These are phyloP conservation scores for Cordyceps javanica DNA, from an alignment of 2,329 filamentous ascomycete species.

Conservation along the genomic window DNA sequence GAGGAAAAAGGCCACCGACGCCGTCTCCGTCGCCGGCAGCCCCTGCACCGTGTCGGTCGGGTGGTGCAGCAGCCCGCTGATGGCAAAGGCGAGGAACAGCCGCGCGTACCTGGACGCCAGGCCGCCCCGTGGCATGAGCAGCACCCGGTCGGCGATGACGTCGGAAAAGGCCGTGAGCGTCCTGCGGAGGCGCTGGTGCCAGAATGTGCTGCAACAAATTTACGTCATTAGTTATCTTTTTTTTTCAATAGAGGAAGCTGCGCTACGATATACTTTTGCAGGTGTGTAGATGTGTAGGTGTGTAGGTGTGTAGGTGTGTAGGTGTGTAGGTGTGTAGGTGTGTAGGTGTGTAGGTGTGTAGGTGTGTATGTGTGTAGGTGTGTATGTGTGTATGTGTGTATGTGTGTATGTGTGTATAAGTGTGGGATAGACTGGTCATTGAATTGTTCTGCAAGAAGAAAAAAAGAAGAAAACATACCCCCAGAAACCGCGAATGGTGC, in stretches of 20 bases:
- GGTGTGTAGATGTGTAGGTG: too few species aligned
- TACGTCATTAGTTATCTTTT: too few species aligned
- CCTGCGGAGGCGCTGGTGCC: conserved; percentile 8
- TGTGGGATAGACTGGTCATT: background rate
- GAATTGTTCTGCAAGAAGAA: background rate
- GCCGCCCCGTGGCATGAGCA: background rate
- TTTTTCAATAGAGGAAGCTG: too few species aligned
- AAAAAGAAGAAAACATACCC: background rate
- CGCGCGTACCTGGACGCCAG: conserved; percentile 7
- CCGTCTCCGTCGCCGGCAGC: background rate
- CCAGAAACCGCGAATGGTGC: background rate
- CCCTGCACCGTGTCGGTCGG: background rate
- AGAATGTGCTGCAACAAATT: background rate
- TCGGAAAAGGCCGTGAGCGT: conserved; percentile 4
- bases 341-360: too few species aligned
- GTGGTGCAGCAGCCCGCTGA: conserved; percentile 8
- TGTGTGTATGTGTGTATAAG: too few species aligned
- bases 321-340: too few species aligned
- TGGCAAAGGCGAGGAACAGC: conserved; percentile 11
- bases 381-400: too few species aligned
- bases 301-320: too few species aligned
- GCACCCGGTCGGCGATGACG: conserved; percentile 9
- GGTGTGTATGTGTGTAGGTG: too few species aligned
- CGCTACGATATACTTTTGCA: too few species aligned
- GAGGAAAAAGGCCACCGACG: conserved; percentile 6